Percentiles rank a stretch among this genome's conserved stretches.
phyloP scores from a whole-genome alignment of 177 flowering plant genomes.

The Vitis hybrid region DNA sequence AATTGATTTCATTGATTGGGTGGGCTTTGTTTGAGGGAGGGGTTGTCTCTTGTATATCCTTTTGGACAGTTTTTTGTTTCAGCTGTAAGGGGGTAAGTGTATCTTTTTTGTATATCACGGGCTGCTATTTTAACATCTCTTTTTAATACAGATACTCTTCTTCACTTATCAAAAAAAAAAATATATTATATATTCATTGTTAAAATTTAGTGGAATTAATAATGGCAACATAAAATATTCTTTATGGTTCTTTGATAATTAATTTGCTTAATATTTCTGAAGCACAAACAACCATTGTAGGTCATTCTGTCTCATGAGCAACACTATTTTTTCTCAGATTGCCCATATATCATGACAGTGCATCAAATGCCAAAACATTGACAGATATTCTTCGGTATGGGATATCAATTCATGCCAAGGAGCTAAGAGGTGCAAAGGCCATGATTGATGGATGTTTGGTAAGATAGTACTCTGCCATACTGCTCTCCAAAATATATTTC shows the following conservation, averaged over 20 bases:
- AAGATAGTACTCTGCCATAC: slow-evolving; percentile 14
- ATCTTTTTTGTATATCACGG: too few relatives aligned
- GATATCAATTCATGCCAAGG: slow-evolving; percentile 55
- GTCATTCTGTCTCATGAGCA: background rate
- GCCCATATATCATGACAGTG: slow-evolving; percentile 43
- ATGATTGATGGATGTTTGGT: slow-evolving; percentile 80
- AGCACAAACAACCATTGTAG: background rate
- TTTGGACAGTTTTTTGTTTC: too few relatives aligned
- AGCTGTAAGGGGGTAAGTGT: too few relatives aligned
- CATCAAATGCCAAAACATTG: slow-evolving; percentile 39
- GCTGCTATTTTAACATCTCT: too few relatives aligned
- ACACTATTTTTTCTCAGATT: slow-evolving; percentile 35
- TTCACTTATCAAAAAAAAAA: too few relatives aligned
- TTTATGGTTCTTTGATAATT: background rate
- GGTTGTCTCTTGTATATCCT: too few relatives aligned
- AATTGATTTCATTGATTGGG: too few relatives aligned
- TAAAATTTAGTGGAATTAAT: too few relatives aligned
- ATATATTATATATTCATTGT: too few relatives aligned
- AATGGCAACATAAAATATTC: background rate
- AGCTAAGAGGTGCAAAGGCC: slow-evolving; percentile 62
- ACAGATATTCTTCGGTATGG: slow-evolving; percentile 49
- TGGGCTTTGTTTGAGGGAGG: too few relatives aligned
- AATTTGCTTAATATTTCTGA: background rate
- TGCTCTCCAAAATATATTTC: background rate
- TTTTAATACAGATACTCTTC: too few relatives aligned